These are phyloP conservation scores for Plectosphaerella cucumerina DNA, from an alignment of 2,329 filamentous ascomycete species.

Conservation along the genomic window DNA sequence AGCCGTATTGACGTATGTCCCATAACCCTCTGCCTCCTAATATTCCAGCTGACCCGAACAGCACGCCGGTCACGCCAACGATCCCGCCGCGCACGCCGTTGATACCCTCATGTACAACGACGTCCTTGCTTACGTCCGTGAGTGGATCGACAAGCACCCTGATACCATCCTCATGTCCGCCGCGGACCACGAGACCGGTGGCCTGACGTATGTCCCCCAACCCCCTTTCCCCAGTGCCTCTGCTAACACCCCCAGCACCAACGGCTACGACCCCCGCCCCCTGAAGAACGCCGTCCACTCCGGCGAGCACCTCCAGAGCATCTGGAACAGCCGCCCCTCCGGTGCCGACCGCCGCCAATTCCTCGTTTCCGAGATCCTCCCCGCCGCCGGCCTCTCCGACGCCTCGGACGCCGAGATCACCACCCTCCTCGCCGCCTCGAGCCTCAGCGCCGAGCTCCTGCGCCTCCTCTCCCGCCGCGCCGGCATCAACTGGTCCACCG, in stretches of 20 bases:
- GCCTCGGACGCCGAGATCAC: conserved; percentile 22
- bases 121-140: conserved; percentile 28
- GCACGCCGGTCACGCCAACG: conserved; percentile 43
- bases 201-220: conserved; percentile 19
- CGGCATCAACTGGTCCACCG: conserved; percentile 19
- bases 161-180: conserved; percentile 32
- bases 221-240: too few species aligned
- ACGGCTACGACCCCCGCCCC: conserved; percentile 28
- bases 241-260: conserved; percentile 12
- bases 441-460: conserved; percentile 21
- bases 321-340: conserved; percentile 21
- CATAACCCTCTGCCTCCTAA: too few species aligned
- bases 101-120: conserved; percentile 35
- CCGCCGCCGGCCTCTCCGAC: conserved; percentile 24
- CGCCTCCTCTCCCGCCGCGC: conserved; percentile 18
- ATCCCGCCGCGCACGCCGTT: conserved; percentile 47
- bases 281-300: conserved; percentile 24
- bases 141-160: conserved; percentile 33
- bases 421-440: conserved; percentile 18
- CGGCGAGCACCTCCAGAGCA: conserved; percentile 20
- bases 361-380: conserved; percentile 21
- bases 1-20: conserved; percentile 23
- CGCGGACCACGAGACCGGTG: conserved; percentile 35
- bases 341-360: conserved; percentile 24
- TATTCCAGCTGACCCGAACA: background rate